Conservation (phyloP, 2,329 filamentous ascomycete genomes). For the Botrytis fragariae region DNA sequence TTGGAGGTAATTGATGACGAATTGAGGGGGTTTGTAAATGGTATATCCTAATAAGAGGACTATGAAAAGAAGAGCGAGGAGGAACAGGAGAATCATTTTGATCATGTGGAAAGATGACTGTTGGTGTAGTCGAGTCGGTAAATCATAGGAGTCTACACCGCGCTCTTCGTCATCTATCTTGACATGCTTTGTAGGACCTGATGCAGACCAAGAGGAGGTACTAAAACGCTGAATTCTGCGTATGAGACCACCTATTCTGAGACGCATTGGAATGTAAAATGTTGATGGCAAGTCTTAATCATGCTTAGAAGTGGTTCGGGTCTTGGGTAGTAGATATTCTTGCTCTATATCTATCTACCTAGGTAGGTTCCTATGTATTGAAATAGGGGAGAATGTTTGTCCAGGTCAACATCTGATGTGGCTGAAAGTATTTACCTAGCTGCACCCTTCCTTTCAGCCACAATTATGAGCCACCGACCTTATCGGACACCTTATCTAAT, state of each 20-base stretch:
- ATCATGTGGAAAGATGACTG: background rate
- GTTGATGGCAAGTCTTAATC: background rate
- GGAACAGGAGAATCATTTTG: conserved; percentile 29
- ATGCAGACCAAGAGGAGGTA: background rate
- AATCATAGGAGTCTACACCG: background rate
- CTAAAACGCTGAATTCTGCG: conserved; percentile 15
- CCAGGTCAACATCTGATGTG: background rate
- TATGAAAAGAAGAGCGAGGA: conserved; percentile 27
- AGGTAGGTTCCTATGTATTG: background rate
- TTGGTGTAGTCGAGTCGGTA: background rate
- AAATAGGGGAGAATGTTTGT: background rate
- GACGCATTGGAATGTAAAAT: conserved; percentile 13
- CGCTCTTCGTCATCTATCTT: conserved; percentile 38
- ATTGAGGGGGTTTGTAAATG: conserved; percentile 77
- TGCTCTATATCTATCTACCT: background rate
- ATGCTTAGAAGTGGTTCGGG: background rate
- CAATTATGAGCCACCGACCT: background rate
- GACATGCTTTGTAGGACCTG: conserved; percentile 30
- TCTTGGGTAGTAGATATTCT: background rate
- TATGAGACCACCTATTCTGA: conserved; percentile 9
- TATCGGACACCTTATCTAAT: background rate
- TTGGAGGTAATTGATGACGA: conserved; percentile 68
- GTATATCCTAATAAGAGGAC: conserved; percentile 55
- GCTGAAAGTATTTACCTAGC: background rate
- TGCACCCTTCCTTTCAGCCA: background rate